Conservation (phyloP, 2,329 filamentous ascomycete species). For the Penicillium sp. region DNA sequence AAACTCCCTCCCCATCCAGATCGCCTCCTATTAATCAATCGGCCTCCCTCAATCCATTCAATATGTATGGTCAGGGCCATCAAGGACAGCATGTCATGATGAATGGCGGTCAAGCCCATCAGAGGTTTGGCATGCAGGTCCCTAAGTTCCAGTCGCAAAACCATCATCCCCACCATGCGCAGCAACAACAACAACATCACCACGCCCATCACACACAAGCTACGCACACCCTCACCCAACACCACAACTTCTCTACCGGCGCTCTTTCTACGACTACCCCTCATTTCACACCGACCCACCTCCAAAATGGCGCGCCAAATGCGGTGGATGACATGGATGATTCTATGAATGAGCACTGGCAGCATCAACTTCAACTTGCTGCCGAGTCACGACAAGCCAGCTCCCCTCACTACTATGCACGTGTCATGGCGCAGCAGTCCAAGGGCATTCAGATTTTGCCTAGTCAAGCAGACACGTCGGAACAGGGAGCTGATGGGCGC, state of each 20-base stretch:
- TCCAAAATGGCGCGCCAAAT: constrained; percentile 59
- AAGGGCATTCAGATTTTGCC: constrained; percentile 47
- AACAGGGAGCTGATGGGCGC: constrained; percentile 54
- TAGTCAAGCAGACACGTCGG: constrained; percentile 50
- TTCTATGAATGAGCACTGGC: constrained; percentile 72
- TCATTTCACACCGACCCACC: constrained; percentile 58
- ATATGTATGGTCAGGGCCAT: constrained; percentile 49
- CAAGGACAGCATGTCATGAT: constrained; percentile 51
- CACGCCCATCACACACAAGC: constrained; percentile 44
- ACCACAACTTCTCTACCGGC: constrained; percentile 50
- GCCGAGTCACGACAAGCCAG: constrained; percentile 70
- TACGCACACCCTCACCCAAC: constrained; percentile 46
- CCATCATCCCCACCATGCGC: constrained; percentile 45
- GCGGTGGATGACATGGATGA: constrained; percentile 57
- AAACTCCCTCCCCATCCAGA: constrained; percentile 49
- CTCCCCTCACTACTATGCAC: constrained; percentile 68
- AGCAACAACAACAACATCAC: constrained; percentile 45
- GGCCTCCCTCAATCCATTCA: constrained; percentile 43
- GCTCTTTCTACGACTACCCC: constrained; percentile 49
- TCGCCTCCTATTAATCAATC: constrained; percentile 46
- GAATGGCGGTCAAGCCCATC: constrained; percentile 49
- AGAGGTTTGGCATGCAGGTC: constrained; percentile 50
- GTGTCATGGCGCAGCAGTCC: constrained; percentile 47
- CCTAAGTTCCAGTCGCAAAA: constrained; percentile 48
- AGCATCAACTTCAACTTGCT: constrained; percentile 77